Conservation (phyloP, 176 grass and related monocot genomes). For the Eleusine indica region DNA sequence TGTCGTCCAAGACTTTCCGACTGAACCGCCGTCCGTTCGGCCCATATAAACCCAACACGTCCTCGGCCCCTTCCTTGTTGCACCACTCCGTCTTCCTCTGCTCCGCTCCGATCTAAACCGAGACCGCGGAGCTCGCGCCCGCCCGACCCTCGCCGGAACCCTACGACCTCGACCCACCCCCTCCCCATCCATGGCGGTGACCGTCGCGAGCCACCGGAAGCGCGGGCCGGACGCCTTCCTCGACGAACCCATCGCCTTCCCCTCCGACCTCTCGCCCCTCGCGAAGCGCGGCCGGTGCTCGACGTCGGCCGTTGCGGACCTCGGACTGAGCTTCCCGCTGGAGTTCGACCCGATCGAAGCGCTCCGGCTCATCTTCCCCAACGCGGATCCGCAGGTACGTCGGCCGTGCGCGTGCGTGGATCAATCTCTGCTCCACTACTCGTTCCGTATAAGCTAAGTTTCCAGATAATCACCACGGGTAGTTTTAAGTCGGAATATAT, state of each 20-base stretch:
- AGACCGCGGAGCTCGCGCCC: neutral
- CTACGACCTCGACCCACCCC: neutral
- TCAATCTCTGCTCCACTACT: neutral
- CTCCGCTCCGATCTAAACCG: neutral
- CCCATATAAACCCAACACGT: neutral
- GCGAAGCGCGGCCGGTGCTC: conserved; percentile 44
- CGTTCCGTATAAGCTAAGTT: neutral
- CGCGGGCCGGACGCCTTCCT: conserved; percentile 17
- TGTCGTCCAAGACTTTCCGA: conserved; percentile 24
- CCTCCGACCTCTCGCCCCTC: neutral
- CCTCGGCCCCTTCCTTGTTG: neutral
- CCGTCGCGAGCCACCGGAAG: conserved; percentile 28
- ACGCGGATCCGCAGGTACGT: conserved; percentile 34
- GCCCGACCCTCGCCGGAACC: neutral
- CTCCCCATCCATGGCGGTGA: neutral
- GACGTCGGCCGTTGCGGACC: conserved; percentile 12
- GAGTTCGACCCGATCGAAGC: conserved; percentile 38
- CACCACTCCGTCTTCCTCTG: neutral
- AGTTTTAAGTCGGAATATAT: neutral
- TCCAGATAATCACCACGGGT: neutral
- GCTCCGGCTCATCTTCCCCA: conserved; percentile 53
- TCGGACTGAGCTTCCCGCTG: conserved; percentile 32
- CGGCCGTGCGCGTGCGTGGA: neutral
- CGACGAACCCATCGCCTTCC: conserved; percentile 14
- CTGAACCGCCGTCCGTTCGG: neutral